A percentile compares a stretch with the other conserved stretches of the same genome.
Evolutionary conservation across 2,329 filamentous ascomycete species (phyloP).

Genomic region (Aspergillus pseudoviridinutans): DNA sequence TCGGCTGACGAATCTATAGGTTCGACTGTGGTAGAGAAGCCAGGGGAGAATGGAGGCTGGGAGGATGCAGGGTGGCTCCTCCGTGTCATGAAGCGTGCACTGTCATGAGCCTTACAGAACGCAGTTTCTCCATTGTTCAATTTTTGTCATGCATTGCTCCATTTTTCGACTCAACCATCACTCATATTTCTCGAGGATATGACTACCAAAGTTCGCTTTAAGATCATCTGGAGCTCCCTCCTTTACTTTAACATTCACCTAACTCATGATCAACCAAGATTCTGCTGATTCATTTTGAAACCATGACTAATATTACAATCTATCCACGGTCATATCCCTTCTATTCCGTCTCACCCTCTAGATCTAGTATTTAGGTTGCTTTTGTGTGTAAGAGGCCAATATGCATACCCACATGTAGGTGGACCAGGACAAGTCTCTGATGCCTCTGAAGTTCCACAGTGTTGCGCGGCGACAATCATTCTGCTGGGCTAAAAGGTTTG

Average conservation of each 20-base stretch:
- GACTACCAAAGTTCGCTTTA: not conserved
- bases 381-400: not conserved
- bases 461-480: not conserved
- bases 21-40: constrained; percentile 28
- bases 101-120: constrained; percentile 19
- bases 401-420: constrained; percentile 1
- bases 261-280: not conserved
- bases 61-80: constrained; percentile 57
- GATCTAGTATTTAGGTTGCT: not conserved
- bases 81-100: constrained; percentile 45
- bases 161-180: not conserved
- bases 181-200: not conserved
- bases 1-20: constrained; percentile 27
- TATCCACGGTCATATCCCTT: not conserved
- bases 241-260: not conserved
- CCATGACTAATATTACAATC: not conserved
- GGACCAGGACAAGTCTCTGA: not conserved
- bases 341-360: not conserved
- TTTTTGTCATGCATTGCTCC: not conserved
- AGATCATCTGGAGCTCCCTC: constrained; percentile 1
- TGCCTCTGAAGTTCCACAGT: not conserved
- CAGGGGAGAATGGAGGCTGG: constrained; percentile 48
- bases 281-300: not conserved
- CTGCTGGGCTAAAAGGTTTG: not conserved
- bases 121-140: not conserved